Base-by-base conservation (phyloP, 2,329 filamentous ascomycete genomes). In the Cercospora citrullina region DNA sequence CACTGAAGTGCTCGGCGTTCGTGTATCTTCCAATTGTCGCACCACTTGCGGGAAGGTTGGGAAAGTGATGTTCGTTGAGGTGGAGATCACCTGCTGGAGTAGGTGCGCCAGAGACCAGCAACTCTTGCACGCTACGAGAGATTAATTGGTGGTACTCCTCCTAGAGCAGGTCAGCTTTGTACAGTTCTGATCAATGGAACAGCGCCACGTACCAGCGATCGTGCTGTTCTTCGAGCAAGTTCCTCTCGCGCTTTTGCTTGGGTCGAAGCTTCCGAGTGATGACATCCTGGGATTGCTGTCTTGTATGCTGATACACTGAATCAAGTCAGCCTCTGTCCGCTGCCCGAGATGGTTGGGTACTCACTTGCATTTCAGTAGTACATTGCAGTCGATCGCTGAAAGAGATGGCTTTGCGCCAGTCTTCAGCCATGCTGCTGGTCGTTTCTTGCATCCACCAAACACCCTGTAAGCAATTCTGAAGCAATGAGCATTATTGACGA, bases 241-340 rank as follows among this genome's bases (percentile, higher is more conserved):
- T 86, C 86, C 79, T 96, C 93, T 48, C 88, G 80, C 58, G 84
- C 78, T 74, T 90, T 90, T 21, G 91, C 92, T 70, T 86, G 81
- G 36, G 82, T 79, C 64, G 84, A 84, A 31, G 84, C 85, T 69
- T 85, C 84, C 31, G 80, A 75, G 63, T 82, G 79, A 10, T 80
- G 80, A 30, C 82, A 79, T 3, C 80, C 77, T 67, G 83, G 81
- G 65, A 83, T 78, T 21, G 79, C 78, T 62, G 75, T 76, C 73
- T 83, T 82, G 71, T 84, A 85, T 48, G 83, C 84, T 36, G 82
- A 80, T 28, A 82, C 82, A 68, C 85, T 87, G 73, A 57, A 51
- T 58, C 30, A 51, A 59, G 63, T 73, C 65, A 72, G 68, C 33
- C 31, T 67, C 42, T 18, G 33, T 62, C 55, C 36, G 16, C 10